Evolutionary conservation across 306 rosid species (phyloP).

Genomic region (Myrica gale): DNA sequence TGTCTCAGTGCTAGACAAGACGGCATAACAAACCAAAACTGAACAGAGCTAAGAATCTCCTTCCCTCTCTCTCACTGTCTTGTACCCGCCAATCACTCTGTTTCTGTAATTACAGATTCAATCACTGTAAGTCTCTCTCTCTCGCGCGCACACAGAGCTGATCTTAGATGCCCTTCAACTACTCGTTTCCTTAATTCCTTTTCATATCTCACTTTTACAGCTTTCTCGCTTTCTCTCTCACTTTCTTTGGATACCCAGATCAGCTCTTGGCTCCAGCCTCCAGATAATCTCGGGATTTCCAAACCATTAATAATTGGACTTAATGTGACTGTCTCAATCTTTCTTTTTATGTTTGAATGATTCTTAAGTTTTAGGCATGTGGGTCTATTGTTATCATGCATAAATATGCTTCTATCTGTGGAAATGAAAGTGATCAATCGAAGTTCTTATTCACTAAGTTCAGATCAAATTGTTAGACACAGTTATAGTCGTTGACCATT

Average conservation of each 20-base stretch:
- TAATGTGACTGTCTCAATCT: background rate
- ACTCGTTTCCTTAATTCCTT: conserved; percentile 9
- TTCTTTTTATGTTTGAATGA: background rate
- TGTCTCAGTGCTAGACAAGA: conserved; percentile 43
- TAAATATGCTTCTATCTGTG: conserved; percentile 7
- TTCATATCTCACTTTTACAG: conserved; percentile 6
- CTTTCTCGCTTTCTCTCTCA: background rate
- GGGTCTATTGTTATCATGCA: background rate
- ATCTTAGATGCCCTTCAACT: conserved; percentile 13
- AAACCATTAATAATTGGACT: conserved; percentile 1
- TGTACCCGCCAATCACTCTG: conserved; percentile 16
- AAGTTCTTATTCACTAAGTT: background rate
- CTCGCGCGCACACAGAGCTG: background rate
- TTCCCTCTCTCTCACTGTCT: conserved; percentile 4
- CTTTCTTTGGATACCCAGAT: conserved; percentile 27
- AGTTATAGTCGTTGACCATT: conserved; percentile 6
- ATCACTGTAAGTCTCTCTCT: conserved; percentile 37
- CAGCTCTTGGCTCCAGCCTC: conserved; percentile 8
- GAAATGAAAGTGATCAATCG: background rate
- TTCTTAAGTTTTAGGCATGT: background rate
- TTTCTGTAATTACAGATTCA: conserved; percentile 28
- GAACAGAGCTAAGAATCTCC: conserved; percentile 16
- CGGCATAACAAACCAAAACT: conserved; percentile 33
- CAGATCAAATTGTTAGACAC: conserved; percentile 17
- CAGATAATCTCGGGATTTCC: conserved; percentile 17